phyloP scores from a whole-genome alignment of 169 alveolate species.

The Babesia caballi region DNA sequence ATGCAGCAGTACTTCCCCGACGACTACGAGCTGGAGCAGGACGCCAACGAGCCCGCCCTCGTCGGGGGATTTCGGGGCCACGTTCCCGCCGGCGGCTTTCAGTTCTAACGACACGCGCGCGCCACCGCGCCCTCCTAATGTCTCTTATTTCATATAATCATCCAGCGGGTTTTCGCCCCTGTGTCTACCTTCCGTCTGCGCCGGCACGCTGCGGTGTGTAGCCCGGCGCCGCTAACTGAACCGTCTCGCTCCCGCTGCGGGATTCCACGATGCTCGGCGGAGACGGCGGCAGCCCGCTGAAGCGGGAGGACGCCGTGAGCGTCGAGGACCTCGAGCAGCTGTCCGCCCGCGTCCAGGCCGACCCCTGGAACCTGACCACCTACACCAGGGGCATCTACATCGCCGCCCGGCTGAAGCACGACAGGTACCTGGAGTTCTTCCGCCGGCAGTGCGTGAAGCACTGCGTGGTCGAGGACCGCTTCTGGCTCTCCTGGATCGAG shows the following conservation, averaged over 20 bases:
- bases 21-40: slow-evolving; percentile 64
- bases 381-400: slow-evolving; percentile 48
- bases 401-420: slow-evolving; percentile 37
- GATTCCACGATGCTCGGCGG: background rate
- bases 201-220: background rate
- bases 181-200: background rate
- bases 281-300: slow-evolving; percentile 14
- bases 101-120: background rate
- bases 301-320: slow-evolving; percentile 18
- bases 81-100: slow-evolving; percentile 65
- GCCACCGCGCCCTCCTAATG: background rate
- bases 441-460: slow-evolving; percentile 48
- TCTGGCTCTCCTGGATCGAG: slow-evolving; percentile 61
- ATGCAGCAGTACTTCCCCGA: slow-evolving; percentile 72
- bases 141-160: too few species aligned
- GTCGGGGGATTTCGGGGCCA: background rate
- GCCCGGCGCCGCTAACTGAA: too few species aligned
- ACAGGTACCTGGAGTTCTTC: slow-evolving; percentile 36
- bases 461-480: slow-evolving; percentile 59
- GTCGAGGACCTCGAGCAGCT: slow-evolving; percentile 48
- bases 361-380: slow-evolving; percentile 52
- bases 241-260: background rate
- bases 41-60: background rate
- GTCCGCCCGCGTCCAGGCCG: slow-evolving; percentile 18
- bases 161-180: too few species aligned